phyloP scores from a whole-genome alignment of 768 basidiomycete genomes.

The Podaxis sp. region DNA sequence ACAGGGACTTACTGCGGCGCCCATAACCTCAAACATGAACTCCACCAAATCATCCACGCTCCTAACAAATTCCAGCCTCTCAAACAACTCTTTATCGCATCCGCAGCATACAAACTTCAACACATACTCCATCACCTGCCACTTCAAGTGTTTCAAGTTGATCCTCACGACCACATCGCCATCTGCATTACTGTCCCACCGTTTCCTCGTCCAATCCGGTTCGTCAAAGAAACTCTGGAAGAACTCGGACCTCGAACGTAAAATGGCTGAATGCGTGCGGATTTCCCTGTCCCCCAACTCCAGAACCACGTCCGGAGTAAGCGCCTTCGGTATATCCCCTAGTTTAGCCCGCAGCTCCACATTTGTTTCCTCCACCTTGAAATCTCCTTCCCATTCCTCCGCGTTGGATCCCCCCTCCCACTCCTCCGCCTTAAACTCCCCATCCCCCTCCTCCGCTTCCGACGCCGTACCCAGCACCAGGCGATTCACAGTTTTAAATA shows the following conservation, averaged over 20 bases:
- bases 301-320: conserved; percentile 69
- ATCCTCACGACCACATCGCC: conserved; percentile 53
- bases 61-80: conserved; percentile 55
- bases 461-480: conserved; percentile 23
- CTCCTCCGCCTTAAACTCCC: not conserved
- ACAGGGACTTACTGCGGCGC: conserved; percentile 63
- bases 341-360: no score
- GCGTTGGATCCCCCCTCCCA: not conserved
- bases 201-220: conserved; percentile 70
- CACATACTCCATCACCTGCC: conserved; percentile 75
- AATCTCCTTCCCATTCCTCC: no score
- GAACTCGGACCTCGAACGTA: conserved; percentile 82
- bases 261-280: conserved; percentile 64
- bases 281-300: conserved; percentile 67
- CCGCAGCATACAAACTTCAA: conserved; percentile 79
- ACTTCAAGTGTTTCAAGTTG: conserved; percentile 68
- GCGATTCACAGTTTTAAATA: conserved; percentile 36
- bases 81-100: conserved; percentile 63
- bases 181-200: conserved; percentile 34
- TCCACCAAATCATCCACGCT: conserved; percentile 77
- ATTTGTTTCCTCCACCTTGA: no score
- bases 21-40: conserved; percentile 85
- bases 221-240: conserved; percentile 85
- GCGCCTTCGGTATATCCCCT: conserved; percentile 20
- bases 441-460: not conserved